Base-by-base conservation (phyloP, 768 basidiomycete genomes). In the Suillus brevipes region DNA sequence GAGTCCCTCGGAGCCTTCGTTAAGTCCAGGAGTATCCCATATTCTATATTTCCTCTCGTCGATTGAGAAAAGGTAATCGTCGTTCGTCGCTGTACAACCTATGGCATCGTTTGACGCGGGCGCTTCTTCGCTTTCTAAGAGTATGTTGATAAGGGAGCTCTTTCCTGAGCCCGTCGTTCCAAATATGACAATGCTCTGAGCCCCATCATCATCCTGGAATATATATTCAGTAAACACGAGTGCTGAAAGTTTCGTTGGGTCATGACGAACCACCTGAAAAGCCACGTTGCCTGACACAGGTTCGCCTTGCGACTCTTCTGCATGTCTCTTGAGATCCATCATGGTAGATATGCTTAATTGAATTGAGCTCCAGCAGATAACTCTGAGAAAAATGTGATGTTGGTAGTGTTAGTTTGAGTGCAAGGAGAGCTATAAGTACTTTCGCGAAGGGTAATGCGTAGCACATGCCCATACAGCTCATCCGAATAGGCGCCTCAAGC, bases 11-110 rank as follows among this genome's bases (percentile, higher is more conserved):
- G 63, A 58, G 2, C 68, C 70, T 38, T 73, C 72, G 31, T 71
- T 67, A 23, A 78, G 64, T 25, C 73, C 73, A 31, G 73, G 73
- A 0, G 74, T 71, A 50, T 74, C 73, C 61, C 75, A 73, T 57
- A 74, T 73, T 23, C 74, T 71, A 62, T 76, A 74, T 50, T 66
- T 62, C 45, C 69, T 73, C 5, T 69, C 71, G 62, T 75, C 72
- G 62, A 74, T 62, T 5, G 69, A 67, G 67, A 76, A 65, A 16
- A 66, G 45, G 63, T 74, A 74, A 9, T 68, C 66, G 9, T 65
- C 69, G 70, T 71, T 71, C 37, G 65, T 49, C 62, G 68, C 68
- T 20, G 73, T 74, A 60, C 73, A 74, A 40, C 74, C 73, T 40
- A 68, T 71, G 62, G 72, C 73, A 60, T 76, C 71, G 28, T 73